Evolutionary conservation across 169 alveolate species (phyloP).

Genomic region (Plasmodium sp.): DNA sequence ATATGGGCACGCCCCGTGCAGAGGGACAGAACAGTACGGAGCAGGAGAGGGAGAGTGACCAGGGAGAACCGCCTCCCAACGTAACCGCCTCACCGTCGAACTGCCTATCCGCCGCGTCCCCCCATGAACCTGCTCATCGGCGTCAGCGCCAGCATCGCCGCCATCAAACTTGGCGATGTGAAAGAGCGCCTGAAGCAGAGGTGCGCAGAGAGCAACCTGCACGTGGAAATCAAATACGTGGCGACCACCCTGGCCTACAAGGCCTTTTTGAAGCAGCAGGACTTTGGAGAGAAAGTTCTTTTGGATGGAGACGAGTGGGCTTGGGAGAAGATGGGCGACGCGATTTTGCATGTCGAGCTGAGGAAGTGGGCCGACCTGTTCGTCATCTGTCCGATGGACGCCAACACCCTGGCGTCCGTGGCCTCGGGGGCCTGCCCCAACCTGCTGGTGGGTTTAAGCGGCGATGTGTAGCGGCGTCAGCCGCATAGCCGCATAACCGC

Average conservation of each 20-base stretch:
- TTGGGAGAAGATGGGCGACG: constrained; percentile 86
- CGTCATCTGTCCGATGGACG: constrained; percentile 94
- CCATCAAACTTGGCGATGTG: constrained; percentile 86
- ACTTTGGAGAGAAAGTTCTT: constrained; percentile 52
- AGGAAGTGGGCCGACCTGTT: constrained; percentile 93
- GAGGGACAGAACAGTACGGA: not conserved
- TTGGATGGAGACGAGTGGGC: constrained; percentile 86
- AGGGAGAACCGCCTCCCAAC: not conserved
- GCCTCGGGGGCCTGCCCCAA: constrained; percentile 94
- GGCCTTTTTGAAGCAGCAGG: constrained; percentile 65
- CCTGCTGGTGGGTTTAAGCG: constrained; percentile 81
- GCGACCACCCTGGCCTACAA: constrained; percentile 75
- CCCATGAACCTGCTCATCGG: constrained; percentile 85
- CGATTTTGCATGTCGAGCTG: constrained; percentile 78
- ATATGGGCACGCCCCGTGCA: not conserved
- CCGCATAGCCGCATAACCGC: not conserved
- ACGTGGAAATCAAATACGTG: constrained; percentile 78
- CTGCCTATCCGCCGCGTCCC: too few species aligned
- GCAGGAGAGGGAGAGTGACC: not conserved
- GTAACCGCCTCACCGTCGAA: not conserved
- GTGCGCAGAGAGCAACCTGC: constrained; percentile 11
- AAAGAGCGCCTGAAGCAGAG: constrained; percentile 62
- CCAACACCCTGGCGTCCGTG: constrained; percentile 94
- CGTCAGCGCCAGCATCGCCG: constrained; percentile 92
- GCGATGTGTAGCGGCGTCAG: not conserved